Base-by-base conservation (phyloP, 2,329 filamentous ascomycete species). In the Diplodia corticola region DNA sequence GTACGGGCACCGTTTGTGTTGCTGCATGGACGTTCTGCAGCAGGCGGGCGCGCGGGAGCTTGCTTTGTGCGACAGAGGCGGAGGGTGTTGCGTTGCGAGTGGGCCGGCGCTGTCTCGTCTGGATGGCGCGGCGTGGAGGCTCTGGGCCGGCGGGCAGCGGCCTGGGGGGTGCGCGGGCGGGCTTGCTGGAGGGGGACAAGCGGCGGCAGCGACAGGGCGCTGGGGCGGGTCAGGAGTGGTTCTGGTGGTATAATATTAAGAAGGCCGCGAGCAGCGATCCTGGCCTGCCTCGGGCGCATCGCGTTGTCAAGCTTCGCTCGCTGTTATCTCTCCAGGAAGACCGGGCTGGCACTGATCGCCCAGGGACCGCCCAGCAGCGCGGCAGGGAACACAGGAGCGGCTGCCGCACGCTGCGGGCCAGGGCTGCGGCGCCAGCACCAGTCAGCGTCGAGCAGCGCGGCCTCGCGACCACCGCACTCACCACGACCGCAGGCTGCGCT, bases 1-100 rank as follows among this genome's bases (percentile, higher is more conserved):
- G 60, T 63, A 63, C 20, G 48, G 59, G 49, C 50, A 50, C 22
- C 50, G 63, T 44, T 65, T 65, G 63, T 57, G 63, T 64, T 46
- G 61, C 63, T 64, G 63, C 63, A 64, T 64, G 51, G 63, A 54
- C n/a, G 63, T 64, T 64, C 53, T 55, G 63, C 50, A 26, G 63
- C 63, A 64, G 61, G 30, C 49, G 61, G 61, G 49, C 61, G 55
- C 40, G 61, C 61, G 61, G 61, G 49, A 64, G 50, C 50, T 64
- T 64, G 50, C 51, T 55, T 53, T 64, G 63, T 64, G 63, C 63
- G 63, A 64, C 63, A 40, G 37, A 51, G 63, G 26, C 63, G 63
- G 50, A 64, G 63, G 63, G n/a, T 20, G 61, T 35, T 49, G 57
- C 40, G 57, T 61, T 61, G 48, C 57, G 57, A 61, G 57, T 61